A percentile compares a stretch with the other conserved stretches of the same genome.
Evolutionary conservation across 352 stramenopile genomes (phyloP).

Genomic region (Ophiocytium majus): DNA sequence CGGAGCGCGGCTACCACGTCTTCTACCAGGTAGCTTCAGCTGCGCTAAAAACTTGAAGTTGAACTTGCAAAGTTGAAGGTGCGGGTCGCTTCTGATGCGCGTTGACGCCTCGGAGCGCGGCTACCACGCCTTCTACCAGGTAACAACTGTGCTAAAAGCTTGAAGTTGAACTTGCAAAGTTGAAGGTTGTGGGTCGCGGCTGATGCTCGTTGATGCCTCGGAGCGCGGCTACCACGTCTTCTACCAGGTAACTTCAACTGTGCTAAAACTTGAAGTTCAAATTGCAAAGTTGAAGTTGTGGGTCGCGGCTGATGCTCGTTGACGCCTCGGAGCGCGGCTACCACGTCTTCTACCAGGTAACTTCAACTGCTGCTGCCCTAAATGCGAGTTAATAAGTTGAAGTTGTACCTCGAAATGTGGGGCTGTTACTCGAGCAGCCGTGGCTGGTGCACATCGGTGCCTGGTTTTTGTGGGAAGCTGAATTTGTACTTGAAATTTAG

Average conservation of each 20-base stretch:
- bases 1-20: constrained; percentile 88
- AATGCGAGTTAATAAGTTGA: constrained; percentile 63
- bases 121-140: constrained; percentile 92
- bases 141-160: constrained; percentile 65
- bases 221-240: constrained; percentile 93
- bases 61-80: constrained; percentile 11
- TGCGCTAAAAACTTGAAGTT: constrained; percentile 28
- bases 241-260: constrained; percentile 77
- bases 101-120: constrained; percentile 82
- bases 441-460: constrained; percentile 74
- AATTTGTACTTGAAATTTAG: background rate
- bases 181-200: constrained; percentile 62
- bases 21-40: constrained; percentile 84
- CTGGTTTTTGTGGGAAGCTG: too few relatives aligned
- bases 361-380: too few relatives aligned
- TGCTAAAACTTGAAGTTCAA: constrained; percentile 29
- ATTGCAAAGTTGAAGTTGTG: constrained; percentile 1
- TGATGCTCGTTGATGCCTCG: constrained; percentile 73
- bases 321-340: constrained; percentile 86
- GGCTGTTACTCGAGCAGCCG: constrained; percentile 61
- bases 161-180: background rate
- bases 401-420: background rate
- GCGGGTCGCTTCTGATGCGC: constrained; percentile 22
- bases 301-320: constrained; percentile 57
- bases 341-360: constrained; percentile 91